Evolutionary conservation across 2,329 filamentous ascomycete species (phyloP).

Genomic region (Fusarium temperatum): DNA sequence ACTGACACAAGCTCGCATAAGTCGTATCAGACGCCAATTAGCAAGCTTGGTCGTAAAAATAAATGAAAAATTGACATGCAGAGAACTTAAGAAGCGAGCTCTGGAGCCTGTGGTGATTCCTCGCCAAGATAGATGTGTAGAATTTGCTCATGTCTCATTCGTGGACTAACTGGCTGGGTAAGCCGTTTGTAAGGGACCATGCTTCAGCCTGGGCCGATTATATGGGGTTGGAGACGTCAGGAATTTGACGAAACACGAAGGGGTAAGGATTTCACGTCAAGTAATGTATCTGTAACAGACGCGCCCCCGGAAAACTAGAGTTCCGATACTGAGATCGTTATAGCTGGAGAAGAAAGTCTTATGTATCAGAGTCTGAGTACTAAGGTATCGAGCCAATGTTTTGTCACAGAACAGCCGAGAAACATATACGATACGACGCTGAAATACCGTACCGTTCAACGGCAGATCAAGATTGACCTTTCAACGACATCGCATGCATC

Average conservation of each 20-base stretch:
- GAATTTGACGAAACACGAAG: slow-evolving; percentile 28
- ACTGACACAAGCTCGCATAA: slow-evolving; percentile 8
- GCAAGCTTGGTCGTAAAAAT: background rate
- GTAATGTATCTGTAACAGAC: slow-evolving; percentile 32
- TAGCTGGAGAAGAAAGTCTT: background rate
- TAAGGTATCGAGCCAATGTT: background rate
- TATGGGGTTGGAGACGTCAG: slow-evolving; percentile 29
- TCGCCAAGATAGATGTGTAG: slow-evolving; percentile 2
- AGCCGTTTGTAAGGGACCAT: slow-evolving; percentile 12
- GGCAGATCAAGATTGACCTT: background rate
- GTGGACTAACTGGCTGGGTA: slow-evolving; percentile 28
- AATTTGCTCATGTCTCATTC: slow-evolving; percentile 22
- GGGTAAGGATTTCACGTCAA: slow-evolving; percentile 7
- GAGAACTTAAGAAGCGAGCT: slow-evolving; percentile 1
- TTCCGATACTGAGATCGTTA: slow-evolving; percentile 26
- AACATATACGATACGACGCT: background rate
- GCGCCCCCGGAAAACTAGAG: slow-evolving; percentile 20
- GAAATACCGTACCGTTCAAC: background rate
- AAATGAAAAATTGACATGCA: background rate
- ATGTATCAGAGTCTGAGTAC: background rate
- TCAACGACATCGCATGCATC: background rate
- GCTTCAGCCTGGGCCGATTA: slow-evolving; percentile 21
- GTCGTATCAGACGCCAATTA: background rate
- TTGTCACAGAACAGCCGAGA: background rate
- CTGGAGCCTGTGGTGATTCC: background rate